Conservation (phyloP, 208 protist species). For the Trichomonas gallinae region DNA sequence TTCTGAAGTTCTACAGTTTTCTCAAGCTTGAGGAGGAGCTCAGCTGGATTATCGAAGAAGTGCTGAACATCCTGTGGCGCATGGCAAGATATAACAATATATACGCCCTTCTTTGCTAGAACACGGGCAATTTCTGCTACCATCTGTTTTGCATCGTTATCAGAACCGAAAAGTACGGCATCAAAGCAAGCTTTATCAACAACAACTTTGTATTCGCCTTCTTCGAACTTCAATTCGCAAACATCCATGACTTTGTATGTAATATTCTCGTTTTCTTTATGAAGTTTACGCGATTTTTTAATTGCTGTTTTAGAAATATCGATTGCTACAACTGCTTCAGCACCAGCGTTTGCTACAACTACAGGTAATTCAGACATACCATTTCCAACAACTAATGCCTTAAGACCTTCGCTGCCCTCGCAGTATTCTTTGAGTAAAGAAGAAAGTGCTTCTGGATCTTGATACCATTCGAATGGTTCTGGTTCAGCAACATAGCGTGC, state of each 20-base stretch:
- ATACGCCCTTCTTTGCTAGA: background rate
- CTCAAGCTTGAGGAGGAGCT: background rate
- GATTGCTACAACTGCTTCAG: background rate
- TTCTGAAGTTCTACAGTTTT: background rate
- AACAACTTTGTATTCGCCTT: background rate
- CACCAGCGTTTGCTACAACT: background rate
- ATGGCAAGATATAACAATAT: background rate
- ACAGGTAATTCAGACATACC: background rate
- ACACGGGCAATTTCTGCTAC: background rate
- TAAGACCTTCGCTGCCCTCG: background rate
- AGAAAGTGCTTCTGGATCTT: background rate
- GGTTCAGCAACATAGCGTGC: background rate
- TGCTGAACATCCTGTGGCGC: background rate
- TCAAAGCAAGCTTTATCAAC: background rate
- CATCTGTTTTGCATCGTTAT: background rate
- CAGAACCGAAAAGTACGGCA: background rate
- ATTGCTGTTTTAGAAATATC: background rate
- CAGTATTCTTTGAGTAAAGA: background rate
- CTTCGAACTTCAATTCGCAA: background rate
- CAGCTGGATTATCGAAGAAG: background rate
- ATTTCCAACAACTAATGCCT: background rate
- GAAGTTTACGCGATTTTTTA: background rate
- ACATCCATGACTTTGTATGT: slow-evolving; percentile 17
- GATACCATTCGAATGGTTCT: background rate
- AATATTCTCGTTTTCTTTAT: background rate